Evolutionary conservation across 495 filamentous ascomycete genomes (phyloP).

Genomic region (Elaphomyces granulatus): DNA sequence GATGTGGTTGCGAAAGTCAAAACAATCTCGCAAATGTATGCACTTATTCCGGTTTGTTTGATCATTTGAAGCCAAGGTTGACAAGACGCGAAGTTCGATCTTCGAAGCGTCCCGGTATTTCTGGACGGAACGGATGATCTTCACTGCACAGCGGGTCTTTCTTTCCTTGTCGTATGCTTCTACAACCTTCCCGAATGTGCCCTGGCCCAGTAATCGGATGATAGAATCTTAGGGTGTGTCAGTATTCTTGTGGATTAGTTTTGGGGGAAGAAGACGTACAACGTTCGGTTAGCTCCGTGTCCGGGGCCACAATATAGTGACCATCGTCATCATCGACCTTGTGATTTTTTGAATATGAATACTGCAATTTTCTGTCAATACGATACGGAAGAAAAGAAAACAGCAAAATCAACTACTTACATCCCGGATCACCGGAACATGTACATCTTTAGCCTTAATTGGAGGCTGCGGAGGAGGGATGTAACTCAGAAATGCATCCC

Average conservation of each 20-base stretch:
- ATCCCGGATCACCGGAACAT: conserved; percentile 66
- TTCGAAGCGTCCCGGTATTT: conserved; percentile 96
- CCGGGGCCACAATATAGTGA: conserved; percentile 81
- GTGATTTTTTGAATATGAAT: conserved; percentile 32
- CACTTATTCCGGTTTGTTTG: conserved; percentile 86
- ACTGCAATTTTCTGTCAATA: conserved; percentile 13
- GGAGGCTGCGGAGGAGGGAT: conserved; percentile 72
- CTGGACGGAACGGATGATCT: conserved; percentile 94
- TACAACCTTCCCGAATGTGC: conserved; percentile 96
- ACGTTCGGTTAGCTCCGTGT: conserved; percentile 69
- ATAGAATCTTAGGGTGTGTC: conserved; percentile 54
- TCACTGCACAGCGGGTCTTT: conserved; percentile 74
- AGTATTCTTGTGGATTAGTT: conserved; percentile 3
- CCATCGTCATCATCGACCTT: conserved; percentile 91
- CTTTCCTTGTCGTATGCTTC: conserved; percentile 69
- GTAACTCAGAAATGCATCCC: conserved; percentile 64
- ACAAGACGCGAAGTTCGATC: conserved; percentile 85
- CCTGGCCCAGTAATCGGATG: conserved; percentile 76
- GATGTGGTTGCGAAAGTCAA: conserved; percentile 94
- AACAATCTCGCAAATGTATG: conserved; percentile 93
- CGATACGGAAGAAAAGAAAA: conserved; percentile 5
- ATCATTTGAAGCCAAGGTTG: conserved; percentile 82
- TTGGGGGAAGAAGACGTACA: conserved; percentile 45
- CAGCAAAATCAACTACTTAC: conserved; percentile 42
- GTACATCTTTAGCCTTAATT: conserved; percentile 84